Percentiles rank a stretch among this genome's conserved stretches.
Evolutionary conservation across 352 stramenopile genomes (phyloP).

Genomic region (Phytophthora quininea): DNA sequence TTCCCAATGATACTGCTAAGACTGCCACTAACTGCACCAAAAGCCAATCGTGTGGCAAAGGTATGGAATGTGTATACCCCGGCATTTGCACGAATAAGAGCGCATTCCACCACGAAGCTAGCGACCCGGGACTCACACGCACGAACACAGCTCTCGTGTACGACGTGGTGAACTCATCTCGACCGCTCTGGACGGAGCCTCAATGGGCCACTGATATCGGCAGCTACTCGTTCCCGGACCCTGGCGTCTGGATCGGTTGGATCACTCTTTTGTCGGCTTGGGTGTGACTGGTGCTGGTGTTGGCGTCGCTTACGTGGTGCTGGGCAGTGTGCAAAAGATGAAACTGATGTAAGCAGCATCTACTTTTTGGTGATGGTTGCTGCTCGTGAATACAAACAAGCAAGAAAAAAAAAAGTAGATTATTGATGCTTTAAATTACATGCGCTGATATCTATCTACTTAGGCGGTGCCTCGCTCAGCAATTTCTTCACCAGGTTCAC

Average conservation of each 20-base stretch:
- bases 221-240: conserved; percentile 84
- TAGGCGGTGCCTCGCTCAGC: too few species aligned
- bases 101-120: conserved; percentile 83
- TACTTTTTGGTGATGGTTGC: neutral
- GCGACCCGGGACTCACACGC: conserved; percentile 66
- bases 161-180: conserved; percentile 61
- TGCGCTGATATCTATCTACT: neutral
- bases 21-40: conserved; percentile 49
- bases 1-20: conserved; percentile 42
- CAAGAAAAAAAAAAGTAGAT: neutral
- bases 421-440: conserved; percentile 16
- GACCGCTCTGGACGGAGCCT: conserved; percentile 83
- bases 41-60: conserved; percentile 64
- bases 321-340: conserved; percentile 78
- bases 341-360: conserved; percentile 70
- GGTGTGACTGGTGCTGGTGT: conserved; percentile 50
- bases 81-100: conserved; percentile 61
- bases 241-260: conserved; percentile 75
- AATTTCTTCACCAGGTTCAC: conserved; percentile 6
- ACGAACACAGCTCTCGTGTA: conserved; percentile 56
- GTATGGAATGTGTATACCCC: conserved; percentile 81
- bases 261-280: conserved; percentile 62
- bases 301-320: conserved; percentile 51
- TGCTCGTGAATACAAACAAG: too few species aligned
- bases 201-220: conserved; percentile 69